These are phyloP conservation scores for Tremella fuciformis DNA, from an alignment of 768 basidiomycete species.

Conservation along the genomic window DNA sequence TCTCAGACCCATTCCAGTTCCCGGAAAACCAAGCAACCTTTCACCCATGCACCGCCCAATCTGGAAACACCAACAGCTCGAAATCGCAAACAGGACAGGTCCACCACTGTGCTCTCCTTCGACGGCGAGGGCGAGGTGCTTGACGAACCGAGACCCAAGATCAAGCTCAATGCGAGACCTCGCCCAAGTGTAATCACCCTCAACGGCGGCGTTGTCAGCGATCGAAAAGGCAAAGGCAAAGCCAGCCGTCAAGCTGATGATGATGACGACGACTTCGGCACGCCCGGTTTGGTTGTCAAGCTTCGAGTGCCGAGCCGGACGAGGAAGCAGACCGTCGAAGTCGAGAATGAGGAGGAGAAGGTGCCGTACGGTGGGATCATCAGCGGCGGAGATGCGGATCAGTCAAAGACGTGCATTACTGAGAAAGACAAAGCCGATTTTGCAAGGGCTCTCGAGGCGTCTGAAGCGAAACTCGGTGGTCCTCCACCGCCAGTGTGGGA, in stretches of 20 bases:
- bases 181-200: background rate
- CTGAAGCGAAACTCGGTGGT: constrained; percentile 60
- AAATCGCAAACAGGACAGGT: too few relatives aligned
- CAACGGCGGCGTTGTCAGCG: too few relatives aligned
- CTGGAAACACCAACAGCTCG: too few relatives aligned
- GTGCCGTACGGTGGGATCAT: constrained; percentile 83
- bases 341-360: constrained; percentile 55
- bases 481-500: constrained; percentile 21
- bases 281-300: background rate
- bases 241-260: background rate
- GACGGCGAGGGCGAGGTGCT: constrained; percentile 35
- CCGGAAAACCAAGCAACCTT: too few relatives aligned
- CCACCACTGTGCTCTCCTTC: too few relatives aligned
- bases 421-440: constrained; percentile 66
- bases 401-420: constrained; percentile 64
- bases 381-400: constrained; percentile 66
- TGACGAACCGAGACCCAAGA: constrained; percentile 56
- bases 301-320: constrained; percentile 26
- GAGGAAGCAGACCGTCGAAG: constrained; percentile 59
- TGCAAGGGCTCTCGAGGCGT: constrained; percentile 66
- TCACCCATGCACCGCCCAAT: too few relatives aligned
- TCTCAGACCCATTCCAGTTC: background rate
- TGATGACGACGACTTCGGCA: background rate
- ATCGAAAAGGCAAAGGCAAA: background rate
- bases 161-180: constrained; percentile 57